phyloP scores from a whole-genome alignment of 1,284 basidiomycete genomes.

The Pseudozyma hubeiensis region DNA sequence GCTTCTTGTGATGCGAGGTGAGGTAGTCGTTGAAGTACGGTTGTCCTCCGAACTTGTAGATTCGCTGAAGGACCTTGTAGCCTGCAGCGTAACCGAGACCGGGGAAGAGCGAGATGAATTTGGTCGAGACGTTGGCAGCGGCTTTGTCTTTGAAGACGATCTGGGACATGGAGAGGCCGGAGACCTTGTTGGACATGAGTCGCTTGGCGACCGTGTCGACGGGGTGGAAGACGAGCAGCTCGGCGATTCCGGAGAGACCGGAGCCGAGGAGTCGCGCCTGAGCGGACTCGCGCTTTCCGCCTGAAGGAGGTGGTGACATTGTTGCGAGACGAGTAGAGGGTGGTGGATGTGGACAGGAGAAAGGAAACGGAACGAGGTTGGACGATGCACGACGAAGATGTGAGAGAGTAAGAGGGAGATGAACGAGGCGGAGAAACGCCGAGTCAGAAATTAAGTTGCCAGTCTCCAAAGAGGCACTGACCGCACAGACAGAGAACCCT shows the following conservation, averaged over 20 bases:
- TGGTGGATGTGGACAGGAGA: neutral
- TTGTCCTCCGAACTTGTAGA: slow-evolving; percentile 92
- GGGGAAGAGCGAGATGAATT: slow-evolving; percentile 92
- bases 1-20: slow-evolving; percentile 78
- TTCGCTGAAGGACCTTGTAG: slow-evolving; percentile 78
- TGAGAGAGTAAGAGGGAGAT: neutral
- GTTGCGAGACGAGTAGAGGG: neutral
- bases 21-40: slow-evolving; percentile 97
- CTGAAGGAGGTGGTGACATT: slow-evolving; percentile 59
- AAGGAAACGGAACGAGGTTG: slow-evolving; percentile 11
- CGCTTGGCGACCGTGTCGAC: slow-evolving; percentile 94
- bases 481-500: no score
- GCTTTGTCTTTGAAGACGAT: slow-evolving; percentile 90
- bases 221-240: slow-evolving; percentile 76
- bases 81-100: slow-evolving; percentile 91
- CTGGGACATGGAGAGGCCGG: slow-evolving; percentile 73
- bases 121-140: slow-evolving; percentile 74
- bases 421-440: slow-evolving; percentile 8
- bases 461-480: neutral
- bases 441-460: slow-evolving; percentile 6
- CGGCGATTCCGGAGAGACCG: slow-evolving; percentile 83
- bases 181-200: slow-evolving; percentile 85
- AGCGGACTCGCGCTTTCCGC: slow-evolving; percentile 77
- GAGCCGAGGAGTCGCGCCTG: slow-evolving; percentile 91
- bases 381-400: slow-evolving; percentile 30